These are phyloP conservation scores for Tylopilus sp. DNA, from an alignment of 1,284 basidiomycete genomes.

Conservation along the genomic window DNA sequence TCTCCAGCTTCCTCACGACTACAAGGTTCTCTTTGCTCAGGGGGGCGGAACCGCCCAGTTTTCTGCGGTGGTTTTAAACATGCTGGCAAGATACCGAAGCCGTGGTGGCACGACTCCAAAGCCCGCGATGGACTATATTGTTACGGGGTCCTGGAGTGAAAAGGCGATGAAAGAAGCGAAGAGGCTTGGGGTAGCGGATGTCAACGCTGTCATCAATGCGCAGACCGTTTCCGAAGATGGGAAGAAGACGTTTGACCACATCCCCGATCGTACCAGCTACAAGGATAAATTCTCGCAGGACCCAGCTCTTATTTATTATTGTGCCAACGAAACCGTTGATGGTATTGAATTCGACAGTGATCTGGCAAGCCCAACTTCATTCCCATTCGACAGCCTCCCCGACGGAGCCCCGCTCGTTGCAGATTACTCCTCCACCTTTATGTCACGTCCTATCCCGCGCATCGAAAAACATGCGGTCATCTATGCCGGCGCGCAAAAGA, in stretches of 20 bases:
- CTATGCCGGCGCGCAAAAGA: conserved; percentile 99
- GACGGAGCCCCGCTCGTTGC: conserved; percentile 75
- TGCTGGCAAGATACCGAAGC: conserved; percentile 74
- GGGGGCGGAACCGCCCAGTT: conserved; percentile 90
- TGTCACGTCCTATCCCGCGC: conserved; percentile 89
- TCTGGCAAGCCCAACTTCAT: conserved; percentile 52
- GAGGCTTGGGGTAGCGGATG: conserved; percentile 52
- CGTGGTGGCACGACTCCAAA: conserved; percentile 58
- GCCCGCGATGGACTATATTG: conserved; percentile 74
- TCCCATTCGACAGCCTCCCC: conserved; percentile 80
- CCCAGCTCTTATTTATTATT: conserved; percentile 94
- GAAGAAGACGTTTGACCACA: conserved; percentile 70
- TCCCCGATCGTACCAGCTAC: conserved; percentile 74
- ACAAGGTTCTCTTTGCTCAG: conserved; percentile 85
- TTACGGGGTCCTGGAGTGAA: conserved; percentile 89
- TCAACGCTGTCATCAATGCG: conserved; percentile 70
- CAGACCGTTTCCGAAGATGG: conserved; percentile 55
- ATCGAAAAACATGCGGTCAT: conserved; percentile 88
- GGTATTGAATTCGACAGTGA: conserved; percentile 84
- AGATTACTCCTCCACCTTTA: conserved; percentile 96
- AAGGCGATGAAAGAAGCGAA: conserved; percentile 81
- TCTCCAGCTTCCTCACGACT: conserved; percentile 77
- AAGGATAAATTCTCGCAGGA: conserved; percentile 71
- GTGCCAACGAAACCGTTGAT: conserved; percentile 99
- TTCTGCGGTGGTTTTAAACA: conserved; percentile 83